Percentiles rank a stretch among this genome's conserved stretches.
Conservation (phyloP, 768 basidiomycete genomes). For the Tulasnella sp. region DNA sequence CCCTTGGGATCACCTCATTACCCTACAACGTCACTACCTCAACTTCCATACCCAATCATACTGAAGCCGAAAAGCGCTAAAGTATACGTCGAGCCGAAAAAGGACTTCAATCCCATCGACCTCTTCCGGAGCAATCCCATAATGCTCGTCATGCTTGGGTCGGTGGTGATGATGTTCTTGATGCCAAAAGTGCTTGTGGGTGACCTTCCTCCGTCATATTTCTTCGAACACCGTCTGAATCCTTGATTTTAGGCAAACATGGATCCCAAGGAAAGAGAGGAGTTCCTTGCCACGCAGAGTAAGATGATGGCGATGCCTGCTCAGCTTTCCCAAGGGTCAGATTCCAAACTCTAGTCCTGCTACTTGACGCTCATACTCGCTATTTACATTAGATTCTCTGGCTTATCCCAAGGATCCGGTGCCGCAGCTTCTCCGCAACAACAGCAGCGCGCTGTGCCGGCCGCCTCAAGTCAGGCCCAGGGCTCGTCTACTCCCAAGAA, state of each 20-base stretch:
- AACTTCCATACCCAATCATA: not conserved
- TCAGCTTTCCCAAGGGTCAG: not conserved
- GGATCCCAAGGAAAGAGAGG: constrained; percentile 7
- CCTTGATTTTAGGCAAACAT: not conserved
- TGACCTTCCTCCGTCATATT: not conserved
- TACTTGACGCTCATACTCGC: not conserved
- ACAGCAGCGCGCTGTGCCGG: not conserved
- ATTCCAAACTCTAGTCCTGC: not conserved
- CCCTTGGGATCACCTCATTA: constrained; percentile 4
- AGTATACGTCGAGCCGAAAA: constrained; percentile 3
- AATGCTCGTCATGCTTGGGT: constrained; percentile 7
- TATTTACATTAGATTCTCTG: not conserved
- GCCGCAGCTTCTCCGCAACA: not conserved
- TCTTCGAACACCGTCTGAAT: not conserved
- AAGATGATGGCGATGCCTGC: constrained; percentile 3
- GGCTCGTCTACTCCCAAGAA: not conserved
- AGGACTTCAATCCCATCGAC: constrained; percentile 5
- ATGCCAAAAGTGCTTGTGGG: constrained; percentile 11
- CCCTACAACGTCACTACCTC: not conserved
- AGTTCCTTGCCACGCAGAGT: not conserved
- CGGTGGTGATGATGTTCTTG: not conserved
- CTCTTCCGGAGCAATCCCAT: constrained; percentile 10
- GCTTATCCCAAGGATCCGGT: not conserved
- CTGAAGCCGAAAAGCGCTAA: not conserved
- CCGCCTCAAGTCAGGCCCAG: not conserved